A percentile compares a stretch with the other conserved stretches of the same genome.
Evolutionary conservation across 2,329 filamentous ascomycete genomes (phyloP).

Genomic region (Aspergillus sp.): DNA sequence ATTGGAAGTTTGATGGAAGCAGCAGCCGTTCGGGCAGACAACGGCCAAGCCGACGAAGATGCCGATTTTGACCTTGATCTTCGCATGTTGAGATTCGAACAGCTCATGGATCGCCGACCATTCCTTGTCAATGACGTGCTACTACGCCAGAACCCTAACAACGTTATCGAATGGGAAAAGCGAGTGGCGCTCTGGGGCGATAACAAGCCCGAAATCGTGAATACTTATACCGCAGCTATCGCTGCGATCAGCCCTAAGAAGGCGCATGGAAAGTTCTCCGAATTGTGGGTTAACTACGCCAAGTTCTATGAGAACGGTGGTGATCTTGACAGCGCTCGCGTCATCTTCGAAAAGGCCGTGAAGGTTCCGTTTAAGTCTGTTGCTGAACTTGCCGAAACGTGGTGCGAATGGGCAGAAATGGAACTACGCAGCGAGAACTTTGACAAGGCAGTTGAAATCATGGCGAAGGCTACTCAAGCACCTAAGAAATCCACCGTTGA

Average conservation of each 20-base stretch:
- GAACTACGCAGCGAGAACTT: constrained; percentile 95
- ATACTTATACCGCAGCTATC: constrained; percentile 93
- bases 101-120: constrained; percentile 92
- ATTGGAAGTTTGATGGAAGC: constrained; percentile 89
- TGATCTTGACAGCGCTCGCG: constrained; percentile 77
- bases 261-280: constrained; percentile 87
- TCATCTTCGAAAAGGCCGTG: constrained; percentile 96
- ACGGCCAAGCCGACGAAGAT: constrained; percentile 73
- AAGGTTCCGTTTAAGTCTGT: constrained; percentile 98
- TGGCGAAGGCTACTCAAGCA: constrained; percentile 96
- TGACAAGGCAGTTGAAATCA: constrained; percentile 88
- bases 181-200: constrained; percentile 92
- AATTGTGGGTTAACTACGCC: constrained; percentile 94
- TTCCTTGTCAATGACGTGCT: constrained; percentile 97
- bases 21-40: constrained; percentile 75
- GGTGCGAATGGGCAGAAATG: constrained; percentile 99
- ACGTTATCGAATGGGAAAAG: constrained; percentile 96
- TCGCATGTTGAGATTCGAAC: constrained; percentile 96
- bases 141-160: constrained; percentile 92
- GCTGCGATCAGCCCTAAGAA: constrained; percentile 91
- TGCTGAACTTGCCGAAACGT: constrained; percentile 94
- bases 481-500: constrained; percentile 97
- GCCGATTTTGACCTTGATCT: constrained; percentile 94
- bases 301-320: constrained; percentile 92
- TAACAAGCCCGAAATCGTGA: constrained; percentile 85